Conservation (phyloP, 805 yeast genomes). For the Kregervanrija pseudodelftensis region DNA sequence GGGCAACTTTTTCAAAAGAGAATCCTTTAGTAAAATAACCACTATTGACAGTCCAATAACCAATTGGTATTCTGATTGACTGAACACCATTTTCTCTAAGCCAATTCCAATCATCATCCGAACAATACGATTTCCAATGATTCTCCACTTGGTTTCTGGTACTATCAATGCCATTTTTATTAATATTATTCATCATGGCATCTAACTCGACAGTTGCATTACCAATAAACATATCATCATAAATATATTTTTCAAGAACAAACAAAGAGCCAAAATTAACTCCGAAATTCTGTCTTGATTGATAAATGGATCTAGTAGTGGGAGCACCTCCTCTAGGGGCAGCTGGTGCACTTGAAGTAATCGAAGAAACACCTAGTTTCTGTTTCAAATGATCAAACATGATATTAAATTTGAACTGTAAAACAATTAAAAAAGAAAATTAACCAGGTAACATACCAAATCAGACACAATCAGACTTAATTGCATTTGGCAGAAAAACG, state of each 20-base stretch:
- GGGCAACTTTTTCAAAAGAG: conserved; percentile 46
- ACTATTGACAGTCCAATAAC: conserved; percentile 80
- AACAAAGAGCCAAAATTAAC: conserved; percentile 82
- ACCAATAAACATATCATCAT: conserved; percentile 50
- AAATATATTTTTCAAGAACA: conserved; percentile 76
- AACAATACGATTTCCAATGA: conserved; percentile 61
- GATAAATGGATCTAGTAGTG: conserved; percentile 43
- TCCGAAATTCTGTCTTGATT: conserved; percentile 62
- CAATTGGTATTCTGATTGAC: conserved; percentile 79
- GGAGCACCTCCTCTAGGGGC: conserved; percentile 31
- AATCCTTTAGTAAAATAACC: conserved; percentile 54
- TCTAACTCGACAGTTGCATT: conserved; percentile 65
- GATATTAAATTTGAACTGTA: no score
- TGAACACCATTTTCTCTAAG: conserved; percentile 61
- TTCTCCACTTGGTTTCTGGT: conserved; percentile 46
- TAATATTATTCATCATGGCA: conserved; percentile 48
- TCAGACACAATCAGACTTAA: background rate
- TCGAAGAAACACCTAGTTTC: conserved; percentile 1
- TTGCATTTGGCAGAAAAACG: background rate
- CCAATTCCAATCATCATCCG: conserved; percentile 77
- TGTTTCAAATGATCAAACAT: conserved; percentile 15
- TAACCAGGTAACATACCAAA: no score
- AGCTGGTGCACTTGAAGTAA: conserved; percentile 18
- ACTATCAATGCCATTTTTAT: conserved; percentile 43
- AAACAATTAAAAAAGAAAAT: no score